Percentiles rank a stretch among this genome's conserved stretches.
Conservation (phyloP, 768 basidiomycete genomes). For the Austroboletus festivus region DNA sequence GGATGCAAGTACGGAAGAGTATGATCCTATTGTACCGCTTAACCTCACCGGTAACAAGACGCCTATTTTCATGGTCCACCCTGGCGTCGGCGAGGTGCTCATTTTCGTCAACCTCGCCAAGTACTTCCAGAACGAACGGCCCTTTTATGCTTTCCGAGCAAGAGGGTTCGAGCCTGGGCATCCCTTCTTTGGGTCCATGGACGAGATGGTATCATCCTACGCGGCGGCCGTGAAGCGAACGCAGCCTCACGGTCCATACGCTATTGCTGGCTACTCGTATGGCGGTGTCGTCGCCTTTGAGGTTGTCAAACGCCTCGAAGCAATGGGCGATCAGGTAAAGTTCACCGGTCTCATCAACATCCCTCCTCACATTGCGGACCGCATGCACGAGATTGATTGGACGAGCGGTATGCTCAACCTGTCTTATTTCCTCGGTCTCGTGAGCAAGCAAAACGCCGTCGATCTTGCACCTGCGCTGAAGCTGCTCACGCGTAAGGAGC, state of each 20-base stretch:
- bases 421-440: background rate
- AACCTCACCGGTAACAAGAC: background rate
- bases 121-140: background rate
- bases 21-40: constrained; percentile 3
- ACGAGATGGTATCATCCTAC: background rate
- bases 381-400: background rate
- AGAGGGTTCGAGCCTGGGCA: background rate
- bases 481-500: background rate
- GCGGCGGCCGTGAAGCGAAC: background rate
- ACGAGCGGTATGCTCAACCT: background rate
- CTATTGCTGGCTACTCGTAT: background rate
- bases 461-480: background rate
- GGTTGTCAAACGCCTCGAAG: background rate
- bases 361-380: background rate
- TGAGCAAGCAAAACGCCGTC: background rate
- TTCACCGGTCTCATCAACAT: background rate
- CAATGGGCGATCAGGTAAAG: background rate
- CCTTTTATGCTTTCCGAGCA: background rate
- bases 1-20: background rate
- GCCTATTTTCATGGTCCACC: background rate
- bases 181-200: background rate
- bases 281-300: background rate
- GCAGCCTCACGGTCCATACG: background rate
- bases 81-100: background rate
- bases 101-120: background rate